These are phyloP conservation scores for Phytophthora sansomeana DNA, from an alignment of 352 stramenopile species.

Conservation along the genomic window DNA sequence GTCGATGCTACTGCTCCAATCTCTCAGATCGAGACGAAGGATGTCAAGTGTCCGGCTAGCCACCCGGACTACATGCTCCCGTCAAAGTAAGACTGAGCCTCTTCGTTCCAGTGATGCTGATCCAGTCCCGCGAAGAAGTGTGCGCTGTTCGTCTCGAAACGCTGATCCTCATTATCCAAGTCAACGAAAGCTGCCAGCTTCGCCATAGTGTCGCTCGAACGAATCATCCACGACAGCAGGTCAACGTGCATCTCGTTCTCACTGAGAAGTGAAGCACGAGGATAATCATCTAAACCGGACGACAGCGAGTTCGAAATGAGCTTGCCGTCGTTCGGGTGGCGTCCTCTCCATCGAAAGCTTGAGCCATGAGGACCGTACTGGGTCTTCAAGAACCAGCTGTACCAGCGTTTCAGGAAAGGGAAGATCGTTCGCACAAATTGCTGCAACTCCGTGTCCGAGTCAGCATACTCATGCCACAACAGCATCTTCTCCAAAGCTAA, in stretches of 20 bases:
- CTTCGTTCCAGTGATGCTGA: constrained; percentile 76
- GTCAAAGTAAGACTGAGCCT: constrained; percentile 66
- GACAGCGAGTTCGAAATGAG: constrained; percentile 90
- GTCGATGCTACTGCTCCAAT: constrained; percentile 51
- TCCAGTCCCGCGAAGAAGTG: constrained; percentile 61
- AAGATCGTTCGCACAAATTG: constrained; percentile 60
- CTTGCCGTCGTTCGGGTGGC: constrained; percentile 70
- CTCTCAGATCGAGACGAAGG: constrained; percentile 41
- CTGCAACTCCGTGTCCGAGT: constrained; percentile 33
- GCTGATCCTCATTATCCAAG: constrained; percentile 29
- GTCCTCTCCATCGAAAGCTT: constrained; percentile 87
- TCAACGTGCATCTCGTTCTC: constrained; percentile 92
- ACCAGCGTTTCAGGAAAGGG: constrained; percentile 82
- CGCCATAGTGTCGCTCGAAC: constrained; percentile 64
- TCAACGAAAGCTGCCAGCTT: constrained; percentile 50
- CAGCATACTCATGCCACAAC: constrained; percentile 26
- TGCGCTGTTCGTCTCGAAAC: constrained; percentile 41
- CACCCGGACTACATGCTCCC: constrained; percentile 82
- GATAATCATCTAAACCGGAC: constrained; percentile 95
- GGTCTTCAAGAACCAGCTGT: constrained; percentile 76
- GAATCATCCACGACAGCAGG: constrained; percentile 91
- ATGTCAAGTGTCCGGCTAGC: constrained; percentile 57
- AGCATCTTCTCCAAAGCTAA: constrained; percentile 88
- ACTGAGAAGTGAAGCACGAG: constrained; percentile 73
- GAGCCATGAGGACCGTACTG: constrained; percentile 54